phyloP scores from a whole-genome alignment of 2,329 filamentous ascomycete genomes.

The Ophiosphaerella narmari region DNA sequence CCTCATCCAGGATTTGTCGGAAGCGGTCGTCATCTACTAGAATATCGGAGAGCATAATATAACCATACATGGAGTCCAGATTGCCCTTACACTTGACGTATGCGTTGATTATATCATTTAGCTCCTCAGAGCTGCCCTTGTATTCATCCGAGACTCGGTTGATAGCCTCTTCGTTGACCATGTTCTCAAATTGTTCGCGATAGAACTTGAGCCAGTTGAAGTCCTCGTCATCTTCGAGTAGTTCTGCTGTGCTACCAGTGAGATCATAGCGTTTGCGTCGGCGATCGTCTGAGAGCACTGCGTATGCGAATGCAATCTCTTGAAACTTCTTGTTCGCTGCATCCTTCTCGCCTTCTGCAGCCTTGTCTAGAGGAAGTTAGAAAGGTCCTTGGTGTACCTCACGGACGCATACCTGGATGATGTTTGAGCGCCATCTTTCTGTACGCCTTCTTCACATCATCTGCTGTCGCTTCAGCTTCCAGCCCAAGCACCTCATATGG shows the following conservation, averaged over 20 bases:
- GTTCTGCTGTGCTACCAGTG: conserved; percentile 87
- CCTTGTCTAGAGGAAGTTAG: conserved; percentile 68
- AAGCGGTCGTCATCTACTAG: conserved; percentile 86
- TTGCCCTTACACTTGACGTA: conserved; percentile 76
- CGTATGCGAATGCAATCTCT: conserved; percentile 89
- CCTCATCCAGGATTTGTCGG: conserved; percentile 76
- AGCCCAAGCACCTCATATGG: conserved; percentile 83
- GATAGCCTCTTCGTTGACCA: conserved; percentile 76
- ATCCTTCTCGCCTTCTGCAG: conserved; percentile 66
- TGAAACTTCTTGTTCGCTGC: conserved; percentile 83
- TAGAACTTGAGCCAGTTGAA: conserved; percentile 95
- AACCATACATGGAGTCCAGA: conserved; percentile 77
- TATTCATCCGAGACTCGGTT: conserved; percentile 77
- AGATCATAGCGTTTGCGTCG: conserved; percentile 86
- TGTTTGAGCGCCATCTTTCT: conserved; percentile 85
- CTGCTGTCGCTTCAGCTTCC: conserved; percentile 69
- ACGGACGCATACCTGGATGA: conserved; percentile 64
- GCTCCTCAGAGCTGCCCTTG: conserved; percentile 85
- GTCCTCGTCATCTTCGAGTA: conserved; percentile 69
- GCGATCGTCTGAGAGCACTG: conserved; percentile 80
- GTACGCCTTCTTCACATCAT: conserved; percentile 88
- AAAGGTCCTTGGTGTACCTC: conserved; percentile 9
- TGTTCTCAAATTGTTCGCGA: conserved; percentile 77
- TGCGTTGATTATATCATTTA: conserved; percentile 73
- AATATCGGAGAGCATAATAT: conserved; percentile 84